phyloP scores from a whole-genome alignment of 2,329 filamentous ascomycete genomes.

The Tolypocladium paradoxum region DNA sequence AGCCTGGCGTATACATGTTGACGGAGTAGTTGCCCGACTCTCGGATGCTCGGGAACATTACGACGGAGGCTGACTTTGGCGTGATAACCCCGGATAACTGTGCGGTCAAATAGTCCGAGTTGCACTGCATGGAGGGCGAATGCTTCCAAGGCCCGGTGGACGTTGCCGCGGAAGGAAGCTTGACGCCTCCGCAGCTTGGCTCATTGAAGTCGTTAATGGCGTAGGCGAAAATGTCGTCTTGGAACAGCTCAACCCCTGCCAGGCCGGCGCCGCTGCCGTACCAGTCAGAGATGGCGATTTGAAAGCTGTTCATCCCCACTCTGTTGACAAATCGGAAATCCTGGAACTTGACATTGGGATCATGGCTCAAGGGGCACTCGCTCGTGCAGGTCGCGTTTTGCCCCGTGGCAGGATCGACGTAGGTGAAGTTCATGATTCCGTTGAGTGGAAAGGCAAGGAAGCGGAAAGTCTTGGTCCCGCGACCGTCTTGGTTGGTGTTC shows the following conservation, averaged over 20 bases:
- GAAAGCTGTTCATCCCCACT: conserved; percentile 80
- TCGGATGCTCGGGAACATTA: conserved; percentile 74
- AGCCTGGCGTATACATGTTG: conserved; percentile 87
- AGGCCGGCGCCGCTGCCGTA: conserved; percentile 81
- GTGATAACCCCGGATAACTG: conserved; percentile 45
- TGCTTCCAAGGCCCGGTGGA: conserved; percentile 64
- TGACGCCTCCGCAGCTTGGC: conserved; percentile 60
- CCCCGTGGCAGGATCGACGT: conserved; percentile 63
- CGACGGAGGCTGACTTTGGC: conserved; percentile 53
- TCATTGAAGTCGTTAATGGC: conserved; percentile 85
- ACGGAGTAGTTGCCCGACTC: conserved; percentile 89
- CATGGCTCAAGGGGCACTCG: conserved; percentile 71
- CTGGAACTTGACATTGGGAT: conserved; percentile 57
- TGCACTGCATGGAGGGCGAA: conserved; percentile 56
- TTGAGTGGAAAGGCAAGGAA: conserved; percentile 77
- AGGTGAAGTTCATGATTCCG: conserved; percentile 95
- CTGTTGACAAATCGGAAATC: conserved; percentile 86
- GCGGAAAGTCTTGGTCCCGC: conserved; percentile 80
- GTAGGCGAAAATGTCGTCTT: conserved; percentile 76
- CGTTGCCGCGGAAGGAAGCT: conserved; percentile 53
- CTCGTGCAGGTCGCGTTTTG: conserved; percentile 64
- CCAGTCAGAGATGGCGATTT: conserved; percentile 76
- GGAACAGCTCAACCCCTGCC: conserved; percentile 75
- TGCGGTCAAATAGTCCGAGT: conserved; percentile 66
- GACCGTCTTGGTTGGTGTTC: conserved; percentile 75